Evolutionary conservation across 2,329 filamentous ascomycete species (phyloP).

Genomic region (Diaporthe nobilis): DNA sequence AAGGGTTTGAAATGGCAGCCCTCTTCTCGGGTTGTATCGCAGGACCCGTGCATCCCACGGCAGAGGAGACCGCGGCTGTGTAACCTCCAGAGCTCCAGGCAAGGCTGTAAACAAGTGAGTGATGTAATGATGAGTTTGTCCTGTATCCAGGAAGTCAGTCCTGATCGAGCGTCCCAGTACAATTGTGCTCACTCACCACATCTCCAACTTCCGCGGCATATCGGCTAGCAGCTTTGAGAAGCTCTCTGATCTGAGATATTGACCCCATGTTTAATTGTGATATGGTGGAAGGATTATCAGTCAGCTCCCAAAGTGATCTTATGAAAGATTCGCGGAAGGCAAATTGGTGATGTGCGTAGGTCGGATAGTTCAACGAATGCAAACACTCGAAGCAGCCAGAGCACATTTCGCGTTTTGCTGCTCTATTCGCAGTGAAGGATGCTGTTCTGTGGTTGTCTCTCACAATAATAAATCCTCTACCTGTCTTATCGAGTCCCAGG

Average conservation of each 20-base stretch:
- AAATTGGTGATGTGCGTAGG: not conserved
- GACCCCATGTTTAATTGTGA: not conserved
- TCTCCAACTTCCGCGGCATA: not conserved
- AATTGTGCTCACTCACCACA: not conserved
- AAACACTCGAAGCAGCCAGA: not conserved
- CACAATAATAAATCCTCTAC: accelerated
- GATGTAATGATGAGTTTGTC: constrained; percentile 8
- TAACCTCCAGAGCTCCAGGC: not conserved
- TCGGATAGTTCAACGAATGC: not conserved
- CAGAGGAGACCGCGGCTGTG: not conserved
- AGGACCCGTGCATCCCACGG: not conserved
- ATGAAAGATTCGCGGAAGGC: not conserved
- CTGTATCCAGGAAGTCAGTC: not conserved
- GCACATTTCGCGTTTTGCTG: not conserved
- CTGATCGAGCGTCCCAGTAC: accelerated
- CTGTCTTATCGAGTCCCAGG: not conserved
- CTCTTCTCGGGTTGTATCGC: not conserved
- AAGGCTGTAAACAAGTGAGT: not conserved
- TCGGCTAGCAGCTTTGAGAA: not conserved
- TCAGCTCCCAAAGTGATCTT: not conserved
- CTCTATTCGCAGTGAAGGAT: too few relatives aligned
- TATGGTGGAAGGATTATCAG: not conserved
- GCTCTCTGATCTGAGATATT: not conserved
- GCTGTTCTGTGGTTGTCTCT: not conserved
- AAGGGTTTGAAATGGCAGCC: not conserved